Evolutionary conservation across 257 asterid species (phyloP).

Genomic region (Henckelia pumila): DNA sequence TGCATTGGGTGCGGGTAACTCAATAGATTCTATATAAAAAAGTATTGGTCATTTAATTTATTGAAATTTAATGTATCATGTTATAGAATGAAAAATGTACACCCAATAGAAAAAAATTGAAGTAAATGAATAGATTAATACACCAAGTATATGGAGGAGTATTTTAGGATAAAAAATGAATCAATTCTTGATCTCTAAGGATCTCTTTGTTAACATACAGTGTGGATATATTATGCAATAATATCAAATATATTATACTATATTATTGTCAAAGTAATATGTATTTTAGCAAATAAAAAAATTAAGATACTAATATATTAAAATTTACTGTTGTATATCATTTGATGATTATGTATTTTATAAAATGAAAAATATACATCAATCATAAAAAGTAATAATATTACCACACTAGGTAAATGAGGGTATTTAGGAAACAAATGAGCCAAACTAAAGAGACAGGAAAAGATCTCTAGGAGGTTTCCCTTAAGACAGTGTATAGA

Average conservation of each 20-base stretch:
- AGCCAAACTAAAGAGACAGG: background rate
- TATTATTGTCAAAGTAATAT: background rate
- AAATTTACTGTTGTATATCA: too few species aligned
- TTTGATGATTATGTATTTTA: too few species aligned
- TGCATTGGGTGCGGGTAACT: too few species aligned
- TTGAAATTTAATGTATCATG: background rate
- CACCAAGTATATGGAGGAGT: background rate
- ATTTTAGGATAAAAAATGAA: background rate
- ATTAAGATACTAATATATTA: background rate
- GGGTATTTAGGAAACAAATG: background rate
- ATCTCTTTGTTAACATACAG: background rate
- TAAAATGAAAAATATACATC: too few species aligned
- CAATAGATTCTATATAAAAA: too few species aligned
- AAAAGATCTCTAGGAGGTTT: too few species aligned
- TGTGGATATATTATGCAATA: background rate
- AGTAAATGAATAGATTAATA: too few species aligned
- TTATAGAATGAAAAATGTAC: too few species aligned
- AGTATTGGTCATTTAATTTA: background rate
- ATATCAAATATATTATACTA: too few species aligned
- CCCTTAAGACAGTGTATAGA: background rate
- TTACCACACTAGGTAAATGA: too few species aligned
- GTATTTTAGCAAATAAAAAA: background rate
- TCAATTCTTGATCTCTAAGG: too few species aligned
- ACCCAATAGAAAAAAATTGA: background rate
- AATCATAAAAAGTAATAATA: too few species aligned